Conservation (phyloP, 345 rosid species). For the Populus nigra region DNA sequence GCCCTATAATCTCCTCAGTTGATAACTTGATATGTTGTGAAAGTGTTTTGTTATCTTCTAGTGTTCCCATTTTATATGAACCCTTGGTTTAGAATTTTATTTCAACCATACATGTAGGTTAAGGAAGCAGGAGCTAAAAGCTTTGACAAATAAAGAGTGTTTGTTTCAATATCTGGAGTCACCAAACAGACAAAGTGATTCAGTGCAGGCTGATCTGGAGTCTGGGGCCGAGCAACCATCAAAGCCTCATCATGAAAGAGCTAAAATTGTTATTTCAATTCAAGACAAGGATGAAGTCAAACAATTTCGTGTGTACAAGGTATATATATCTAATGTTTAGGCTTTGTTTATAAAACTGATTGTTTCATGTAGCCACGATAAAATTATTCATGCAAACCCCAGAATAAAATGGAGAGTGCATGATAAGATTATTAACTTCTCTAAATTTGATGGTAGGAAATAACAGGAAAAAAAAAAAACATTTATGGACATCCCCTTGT, state of each 20-base stretch:
- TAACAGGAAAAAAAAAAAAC: no score
- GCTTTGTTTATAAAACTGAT: not conserved
- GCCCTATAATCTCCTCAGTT: not conserved
- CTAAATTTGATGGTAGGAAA: no score
- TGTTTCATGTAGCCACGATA: not conserved
- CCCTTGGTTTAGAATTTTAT: conserved; percentile 1
- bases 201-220: conserved; percentile 31
- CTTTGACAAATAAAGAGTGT: conserved; percentile 15
- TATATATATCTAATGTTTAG: conserved; percentile 20
- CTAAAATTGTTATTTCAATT: conserved; percentile 64
- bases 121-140: conserved; percentile 68
- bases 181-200: conserved; percentile 34
- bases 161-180: conserved; percentile 50
- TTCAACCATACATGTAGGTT: conserved; percentile 39
- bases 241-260: conserved; percentile 41
- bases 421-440: not conserved
- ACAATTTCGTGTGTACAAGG: conserved; percentile 65
- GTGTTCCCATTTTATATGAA: not conserved
- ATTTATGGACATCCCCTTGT: no score
- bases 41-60: not conserved
- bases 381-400: not conserved
- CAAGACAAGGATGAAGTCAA: conserved; percentile 67
- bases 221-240: conserved; percentile 32
- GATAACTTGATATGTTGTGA: not conserved
- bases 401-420: not conserved